Base-by-base conservation (phyloP, 352 stramenopile species). In the Albugo candida region DNA sequence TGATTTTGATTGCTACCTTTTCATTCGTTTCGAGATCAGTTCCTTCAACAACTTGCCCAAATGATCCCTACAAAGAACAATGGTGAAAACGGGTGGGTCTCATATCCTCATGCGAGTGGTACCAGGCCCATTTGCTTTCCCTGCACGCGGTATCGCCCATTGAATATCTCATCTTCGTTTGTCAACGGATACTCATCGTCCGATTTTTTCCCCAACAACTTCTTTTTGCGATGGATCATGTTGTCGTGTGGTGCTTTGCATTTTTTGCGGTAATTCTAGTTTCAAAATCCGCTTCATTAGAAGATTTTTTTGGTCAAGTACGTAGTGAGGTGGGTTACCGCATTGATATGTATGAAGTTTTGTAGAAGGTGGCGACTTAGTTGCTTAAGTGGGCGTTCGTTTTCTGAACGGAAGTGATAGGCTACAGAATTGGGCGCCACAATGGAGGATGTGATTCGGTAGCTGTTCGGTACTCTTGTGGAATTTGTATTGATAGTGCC, bases 1-100 rank as follows among this genome's bases (percentile, higher is more conserved):
- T 96, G 51, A 99, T 97, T 68, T 99, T 98, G 58, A 98, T 96
- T 10, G 93, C 93, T n/a, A 98, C 92, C n/a, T 95, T 60, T 38
- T 70, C 51, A 2, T 83, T 63, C 1, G 73, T 93, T 50, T 76
- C 47, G 10, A 71, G 66, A 53, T 93, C 80, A 5, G 72, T n/a
- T 10, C 67, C 77, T 52, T 87, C 69, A 36, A 87, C 63, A 10
- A 93, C 80, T 52, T 85, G 69, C 17, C 80, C 80, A 51, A 92
- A 93, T 5, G 80, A 83, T 13, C 80, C 80, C 76, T 63, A 49
- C 13, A 12, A 36, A 1, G 5, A 14, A 16, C 46, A 34, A 21
- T 17, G 13, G 13, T 40, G 20, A 56, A 37, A 21, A 17, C 20
- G 13, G 35, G 13, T 19, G 35, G 35, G 19, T 53, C 12, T 19